A percentile compares a stretch with the other conserved stretches of the same genome.
These are phyloP conservation scores for Rosa lucieae DNA, from an alignment of 306 rosid genomes.

Conservation along the genomic window DNA sequence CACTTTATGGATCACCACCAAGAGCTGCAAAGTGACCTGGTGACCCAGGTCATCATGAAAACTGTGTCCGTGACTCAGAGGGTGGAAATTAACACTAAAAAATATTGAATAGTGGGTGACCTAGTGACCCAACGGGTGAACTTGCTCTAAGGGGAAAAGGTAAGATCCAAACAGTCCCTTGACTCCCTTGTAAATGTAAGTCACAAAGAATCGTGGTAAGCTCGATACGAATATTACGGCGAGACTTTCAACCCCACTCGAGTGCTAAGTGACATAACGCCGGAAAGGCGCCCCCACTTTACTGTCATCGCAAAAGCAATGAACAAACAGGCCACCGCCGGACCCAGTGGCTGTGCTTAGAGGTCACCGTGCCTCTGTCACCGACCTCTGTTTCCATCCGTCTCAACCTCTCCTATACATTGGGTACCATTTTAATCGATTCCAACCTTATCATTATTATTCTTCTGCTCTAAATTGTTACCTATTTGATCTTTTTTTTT, in stretches of 20 bases:
- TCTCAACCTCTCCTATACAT: slow-evolving; percentile 57
- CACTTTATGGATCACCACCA: too few relatives aligned
- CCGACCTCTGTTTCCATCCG: slow-evolving; percentile 69
- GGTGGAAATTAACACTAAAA: too few relatives aligned
- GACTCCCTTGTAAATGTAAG: neutral
- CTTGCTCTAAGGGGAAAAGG: too few relatives aligned
- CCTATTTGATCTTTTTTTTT: neutral
- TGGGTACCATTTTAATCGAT: slow-evolving; percentile 40
- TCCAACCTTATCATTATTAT: neutral
- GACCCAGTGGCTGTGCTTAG: slow-evolving; percentile 88
- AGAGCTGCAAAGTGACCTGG: too few relatives aligned
- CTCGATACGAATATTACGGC: neutral
- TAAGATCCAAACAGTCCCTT: neutral
- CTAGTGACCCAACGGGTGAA: too few relatives aligned
- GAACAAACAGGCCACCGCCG: slow-evolving; percentile 78
- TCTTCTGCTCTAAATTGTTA: neutral
- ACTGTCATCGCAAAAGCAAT: slow-evolving; percentile 26
- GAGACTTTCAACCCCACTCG: neutral
- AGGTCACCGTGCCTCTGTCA: slow-evolving; percentile 89
- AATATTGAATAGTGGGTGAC: too few relatives aligned
- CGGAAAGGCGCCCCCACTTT: neutral
- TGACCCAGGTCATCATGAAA: too few relatives aligned
- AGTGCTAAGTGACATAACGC: neutral
- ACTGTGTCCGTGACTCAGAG: too few relatives aligned
- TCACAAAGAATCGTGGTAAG: neutral